Evolutionary conservation across 768 basidiomycete species (phyloP), one percentile per base, ranked within the genome.

Genomic region (Amanita rimosa): DNA sequence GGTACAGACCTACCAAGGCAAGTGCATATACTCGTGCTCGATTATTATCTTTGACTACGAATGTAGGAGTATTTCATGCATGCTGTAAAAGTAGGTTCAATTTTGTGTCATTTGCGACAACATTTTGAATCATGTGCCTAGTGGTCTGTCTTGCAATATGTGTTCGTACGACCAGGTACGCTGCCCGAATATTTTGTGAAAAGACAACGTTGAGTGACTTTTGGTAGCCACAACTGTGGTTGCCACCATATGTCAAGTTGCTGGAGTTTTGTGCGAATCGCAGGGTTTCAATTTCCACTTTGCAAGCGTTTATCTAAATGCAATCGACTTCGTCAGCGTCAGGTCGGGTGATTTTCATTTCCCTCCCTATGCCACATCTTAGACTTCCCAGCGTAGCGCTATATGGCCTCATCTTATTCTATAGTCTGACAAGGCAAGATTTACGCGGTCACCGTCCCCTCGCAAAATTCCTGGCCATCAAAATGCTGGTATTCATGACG

Each of bases 81-180:
- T 56, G 77, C 83, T 2, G 61, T 85, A 56, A 85, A 84, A 67
- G 85, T 79, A 55, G 3, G 62, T 10, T 10, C 16, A 34, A 21
- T 24, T 16, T n/a, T n/a, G n/a, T 51, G 35, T 26, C 51, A 31
- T 17, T 19, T 19, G 51, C 13, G 37, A 48, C 16, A 44, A 36
- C 49, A 44, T 9, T 33, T 19, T 38, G 27, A 31, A 50, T 44
- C 31, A 42, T 14, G 31, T 58, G 31, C 35, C 6, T 58, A 85
- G 74, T 90, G 85, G 84, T 66, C 73, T 26, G 89, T 91, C 10
- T 65, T 91, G 53, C 89, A 91, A 73, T 90, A 87, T 58, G 79
- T 83, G 14, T 72, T 85, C 48, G 61, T 87, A 33, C 71, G 82
- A 43, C 69, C 67, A 21, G 56, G 65, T 67, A 53, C 21, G 55